Percentiles rank a stretch among this genome's conserved stretches.
These are phyloP conservation scores for Selenicereus undatus DNA, from an alignment of 148 eudicot species.

Conservation along the genomic window DNA sequence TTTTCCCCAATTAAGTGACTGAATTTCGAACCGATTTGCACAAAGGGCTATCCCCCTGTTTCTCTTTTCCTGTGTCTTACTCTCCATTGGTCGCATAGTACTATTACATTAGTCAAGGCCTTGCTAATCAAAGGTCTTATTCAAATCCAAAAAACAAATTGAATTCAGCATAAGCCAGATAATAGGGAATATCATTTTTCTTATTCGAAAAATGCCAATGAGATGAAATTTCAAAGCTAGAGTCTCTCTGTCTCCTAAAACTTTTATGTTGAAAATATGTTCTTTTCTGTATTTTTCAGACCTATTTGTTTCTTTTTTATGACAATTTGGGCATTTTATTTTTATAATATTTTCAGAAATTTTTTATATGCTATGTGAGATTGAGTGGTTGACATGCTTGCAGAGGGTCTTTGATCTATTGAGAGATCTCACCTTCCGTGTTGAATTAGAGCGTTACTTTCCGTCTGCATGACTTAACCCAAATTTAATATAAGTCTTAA, in stretches of 20 bases:
- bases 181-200: neutral
- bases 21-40: neutral
- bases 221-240: neutral
- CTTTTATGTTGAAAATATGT: neutral
- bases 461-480: neutral
- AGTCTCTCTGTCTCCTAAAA: neutral
- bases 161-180: neutral
- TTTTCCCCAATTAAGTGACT: neutral
- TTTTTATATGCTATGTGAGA: neutral
- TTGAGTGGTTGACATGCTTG: neutral
- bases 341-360: neutral
- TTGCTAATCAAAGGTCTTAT: neutral
- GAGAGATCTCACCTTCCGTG: neutral
- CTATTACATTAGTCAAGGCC: neutral
- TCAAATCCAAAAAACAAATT: neutral
- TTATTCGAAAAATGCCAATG: neutral
- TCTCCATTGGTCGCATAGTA: neutral
- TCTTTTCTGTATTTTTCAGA: neutral
- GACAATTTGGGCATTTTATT: neutral
- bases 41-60: too few relatives aligned
- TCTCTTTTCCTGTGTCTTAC: neutral
- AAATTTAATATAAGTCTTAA: neutral
- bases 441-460: neutral
- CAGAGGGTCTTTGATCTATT: neutral
- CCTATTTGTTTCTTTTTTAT: neutral